Evolutionary conservation across 495 filamentous ascomycete species (phyloP), one percentile per base, ranked within the genome.

Genomic region (Xeromyces bisporus): DNA sequence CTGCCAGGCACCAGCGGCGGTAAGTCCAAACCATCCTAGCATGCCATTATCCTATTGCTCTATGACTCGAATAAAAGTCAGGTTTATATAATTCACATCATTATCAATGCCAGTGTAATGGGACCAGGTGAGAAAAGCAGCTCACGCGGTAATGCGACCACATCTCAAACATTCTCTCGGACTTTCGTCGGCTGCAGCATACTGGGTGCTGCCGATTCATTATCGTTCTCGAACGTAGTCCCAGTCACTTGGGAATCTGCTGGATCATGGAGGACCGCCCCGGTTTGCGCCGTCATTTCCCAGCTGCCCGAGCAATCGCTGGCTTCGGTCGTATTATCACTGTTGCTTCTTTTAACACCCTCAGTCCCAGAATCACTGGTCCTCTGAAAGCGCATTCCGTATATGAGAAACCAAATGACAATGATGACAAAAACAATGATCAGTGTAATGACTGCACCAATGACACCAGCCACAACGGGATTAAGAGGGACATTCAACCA

Each of bases 391-490:
- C 56, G 53, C 13, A 55, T 33, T 3, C 65, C 59, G 33, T 50
- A 53, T 2, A 67, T 11, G 23, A 73, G 40, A 43, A 64, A 41
- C 23, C 48, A 51, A 17, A 46, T 9, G 1, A 43, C 23, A 0
- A 34, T 41, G 23, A 47, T 3, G 8, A 63, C 49, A 11, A 66
- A 35, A 12, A 34, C 41, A 25, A 47, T 3, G 9, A 63, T 49
- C 9, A 66, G 35, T n/a, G 56, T 58, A 3, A 65, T 47, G 12
- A 60, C 44, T 4, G 64, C 66, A 18, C 67, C 67, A 26, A 72
- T 60, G 15, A 62, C 62, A 7, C 67, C 67, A 6, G 56, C 77
- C 12, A 78, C 69, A 9, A 53, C 59, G 5, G 51, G 49, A 11
- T 38, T 23, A 18, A 58, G 33, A 7, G 31, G 25, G 16, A 42